phyloP scores from a whole-genome alignment of 768 basidiomycete genomes.

The Mycena epipterygia region DNA sequence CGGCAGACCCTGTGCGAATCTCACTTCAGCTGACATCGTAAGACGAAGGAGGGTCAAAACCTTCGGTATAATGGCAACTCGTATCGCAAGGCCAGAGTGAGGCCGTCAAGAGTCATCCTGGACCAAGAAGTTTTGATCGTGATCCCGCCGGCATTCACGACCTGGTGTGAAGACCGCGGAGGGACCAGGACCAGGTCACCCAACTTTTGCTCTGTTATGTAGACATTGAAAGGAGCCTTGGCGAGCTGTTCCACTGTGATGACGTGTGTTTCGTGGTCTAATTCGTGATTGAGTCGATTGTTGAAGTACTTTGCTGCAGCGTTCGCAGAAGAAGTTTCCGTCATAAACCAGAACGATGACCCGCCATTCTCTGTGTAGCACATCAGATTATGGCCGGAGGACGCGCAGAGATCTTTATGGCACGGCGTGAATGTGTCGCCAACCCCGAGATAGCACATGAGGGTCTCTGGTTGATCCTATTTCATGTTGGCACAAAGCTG shows the following conservation, averaged over 20 bases:
- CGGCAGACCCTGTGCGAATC: constrained; percentile 76
- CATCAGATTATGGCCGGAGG: constrained; percentile 91
- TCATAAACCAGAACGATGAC: constrained; percentile 92
- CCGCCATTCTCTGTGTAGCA: constrained; percentile 80
- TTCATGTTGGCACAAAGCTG: background rate
- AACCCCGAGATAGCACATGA: constrained; percentile 89
- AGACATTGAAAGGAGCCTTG: constrained; percentile 76
- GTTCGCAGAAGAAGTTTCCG: constrained; percentile 68
- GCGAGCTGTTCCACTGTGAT: constrained; percentile 74
- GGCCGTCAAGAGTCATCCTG: constrained; percentile 78
- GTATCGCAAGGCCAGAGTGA: constrained; percentile 71
- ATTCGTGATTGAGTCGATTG: constrained; percentile 57
- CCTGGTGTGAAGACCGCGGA: constrained; percentile 86
- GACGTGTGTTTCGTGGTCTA: constrained; percentile 83
- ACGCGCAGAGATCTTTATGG: constrained; percentile 86
- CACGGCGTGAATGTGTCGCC: constrained; percentile 89
- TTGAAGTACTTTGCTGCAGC: constrained; percentile 73
- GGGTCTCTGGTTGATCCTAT: constrained; percentile 76
- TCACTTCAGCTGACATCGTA: background rate
- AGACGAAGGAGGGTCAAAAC: constrained; percentile 51
- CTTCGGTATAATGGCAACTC: constrained; percentile 87
- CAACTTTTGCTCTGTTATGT: constrained; percentile 77
- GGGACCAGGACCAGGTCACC: constrained; percentile 89
- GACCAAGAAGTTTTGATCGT: constrained; percentile 92
- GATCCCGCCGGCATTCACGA: constrained; percentile 84